Evolutionary conservation across 2,329 filamentous ascomycete species (phyloP).

Genomic region (Phialophora tarda): DNA sequence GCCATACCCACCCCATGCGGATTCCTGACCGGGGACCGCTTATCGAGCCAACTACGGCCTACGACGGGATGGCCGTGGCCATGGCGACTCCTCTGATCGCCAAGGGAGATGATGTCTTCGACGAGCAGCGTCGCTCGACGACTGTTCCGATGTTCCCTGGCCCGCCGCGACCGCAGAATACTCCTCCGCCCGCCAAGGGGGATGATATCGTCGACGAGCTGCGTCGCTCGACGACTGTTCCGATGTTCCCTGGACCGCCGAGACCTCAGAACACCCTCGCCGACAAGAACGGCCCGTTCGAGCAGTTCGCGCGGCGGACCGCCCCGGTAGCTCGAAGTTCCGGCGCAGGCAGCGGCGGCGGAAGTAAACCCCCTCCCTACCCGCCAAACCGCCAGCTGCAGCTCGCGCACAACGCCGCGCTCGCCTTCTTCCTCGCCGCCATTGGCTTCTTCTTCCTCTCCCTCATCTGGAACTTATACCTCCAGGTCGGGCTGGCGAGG

Average conservation of each 20-base stretch:
- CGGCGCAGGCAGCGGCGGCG: background rate
- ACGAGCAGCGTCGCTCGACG: background rate
- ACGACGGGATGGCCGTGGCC: too few relatives aligned
- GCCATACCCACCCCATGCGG: background rate
- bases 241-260: too few relatives aligned
- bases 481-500: conserved; percentile 18
- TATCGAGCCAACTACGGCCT: background rate
- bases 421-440: conserved; percentile 21
- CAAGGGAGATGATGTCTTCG: too few relatives aligned
- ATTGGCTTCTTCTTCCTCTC: conserved; percentile 25
- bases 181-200: too few relatives aligned
- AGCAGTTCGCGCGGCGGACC: background rate
- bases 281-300: background rate
- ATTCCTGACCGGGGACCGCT: background rate
- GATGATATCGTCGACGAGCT: too few relatives aligned
- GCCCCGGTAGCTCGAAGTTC: background rate
- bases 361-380: background rate
- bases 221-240: background rate
- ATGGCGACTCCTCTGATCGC: background rate
- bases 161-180: background rate
- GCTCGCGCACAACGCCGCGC: conserved; percentile 3
- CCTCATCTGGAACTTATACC: conserved; percentile 23
- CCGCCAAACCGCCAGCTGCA: background rate
- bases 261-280: too few relatives aligned
- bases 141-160: background rate